A percentile compares a stretch with the other conserved stretches of the same genome.
Conservation (phyloP, 495 filamentous ascomycete genomes). For the Lophiostoma macrostomum region DNA sequence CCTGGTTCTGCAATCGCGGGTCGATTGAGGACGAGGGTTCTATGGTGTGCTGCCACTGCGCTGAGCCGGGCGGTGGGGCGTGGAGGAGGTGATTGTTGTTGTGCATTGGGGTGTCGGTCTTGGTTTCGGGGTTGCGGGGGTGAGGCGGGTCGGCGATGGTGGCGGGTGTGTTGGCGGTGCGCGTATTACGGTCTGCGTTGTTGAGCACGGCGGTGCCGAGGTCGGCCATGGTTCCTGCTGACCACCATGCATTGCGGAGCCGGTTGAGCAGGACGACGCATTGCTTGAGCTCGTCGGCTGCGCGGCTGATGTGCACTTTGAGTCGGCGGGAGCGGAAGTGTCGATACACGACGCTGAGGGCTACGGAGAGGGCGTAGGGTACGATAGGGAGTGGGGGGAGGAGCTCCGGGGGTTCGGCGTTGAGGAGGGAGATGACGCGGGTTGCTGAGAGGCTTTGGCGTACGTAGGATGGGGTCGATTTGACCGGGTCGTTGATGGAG, state of each 20-base stretch:
- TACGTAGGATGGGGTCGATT: slow-evolving; percentile 52
- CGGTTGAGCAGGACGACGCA: slow-evolving; percentile 56
- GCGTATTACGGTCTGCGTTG: slow-evolving; percentile 29
- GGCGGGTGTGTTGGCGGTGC: slow-evolving; percentile 25
- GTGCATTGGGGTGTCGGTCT: not conserved
- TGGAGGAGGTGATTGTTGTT: slow-evolving; percentile 1
- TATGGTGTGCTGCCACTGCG: slow-evolving; percentile 5
- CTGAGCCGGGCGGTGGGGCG: not conserved
- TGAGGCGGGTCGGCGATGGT: slow-evolving; percentile 1
- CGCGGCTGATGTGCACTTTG: slow-evolving; percentile 60
- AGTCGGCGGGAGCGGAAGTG: slow-evolving; percentile 66
- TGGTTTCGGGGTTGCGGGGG: slow-evolving; percentile 1
- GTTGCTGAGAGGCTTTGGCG: slow-evolving; percentile 64
- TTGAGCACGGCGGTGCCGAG: slow-evolving; percentile 43
- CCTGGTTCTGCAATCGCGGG: slow-evolving; percentile 21
- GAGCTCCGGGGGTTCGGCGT: slow-evolving; percentile 50
- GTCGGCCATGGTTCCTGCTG: slow-evolving; percentile 60
- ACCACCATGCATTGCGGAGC: slow-evolving; percentile 59
- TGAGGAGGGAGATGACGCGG: slow-evolving; percentile 60
- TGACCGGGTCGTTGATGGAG: slow-evolving; percentile 38
- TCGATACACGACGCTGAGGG: slow-evolving; percentile 67
- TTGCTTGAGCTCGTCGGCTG: slow-evolving; percentile 57
- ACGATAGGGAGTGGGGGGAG: slow-evolving; percentile 63
- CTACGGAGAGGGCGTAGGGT: slow-evolving; percentile 64
- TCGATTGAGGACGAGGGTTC: slow-evolving; percentile 15